Conservation (phyloP, 352 stramenopile genomes). For the Vaucheria bursata region DNA sequence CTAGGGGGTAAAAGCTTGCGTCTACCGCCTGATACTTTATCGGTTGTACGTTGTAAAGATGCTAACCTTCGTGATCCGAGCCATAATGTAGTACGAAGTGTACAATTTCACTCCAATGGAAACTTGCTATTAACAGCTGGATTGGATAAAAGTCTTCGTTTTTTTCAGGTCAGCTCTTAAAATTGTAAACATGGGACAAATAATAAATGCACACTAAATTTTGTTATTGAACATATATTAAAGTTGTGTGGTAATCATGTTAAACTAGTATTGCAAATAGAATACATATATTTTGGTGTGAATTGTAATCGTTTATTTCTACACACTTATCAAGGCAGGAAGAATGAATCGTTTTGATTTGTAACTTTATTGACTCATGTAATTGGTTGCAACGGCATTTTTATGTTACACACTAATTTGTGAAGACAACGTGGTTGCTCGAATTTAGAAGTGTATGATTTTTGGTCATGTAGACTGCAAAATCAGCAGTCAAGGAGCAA, state of each 20-base stretch:
- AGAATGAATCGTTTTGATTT: background rate
- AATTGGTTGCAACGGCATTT: too few species aligned
- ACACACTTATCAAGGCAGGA: background rate
- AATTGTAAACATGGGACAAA: background rate
- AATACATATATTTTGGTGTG: background rate
- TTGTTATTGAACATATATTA: background rate
- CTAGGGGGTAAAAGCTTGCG: background rate
- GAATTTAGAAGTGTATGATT: too few species aligned
- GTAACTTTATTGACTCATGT: too few species aligned
- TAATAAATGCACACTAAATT: background rate
- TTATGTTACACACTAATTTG: too few species aligned
- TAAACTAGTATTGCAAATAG: background rate
- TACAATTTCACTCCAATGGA: slow-evolving; percentile 78
- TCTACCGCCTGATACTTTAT: background rate
- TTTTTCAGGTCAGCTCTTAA: slow-evolving; percentile 63
- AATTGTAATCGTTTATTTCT: background rate
- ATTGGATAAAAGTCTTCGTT: slow-evolving; percentile 78
- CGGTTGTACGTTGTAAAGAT: slow-evolving; percentile 61
- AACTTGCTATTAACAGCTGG: slow-evolving; percentile 69
- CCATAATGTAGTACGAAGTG: slow-evolving; percentile 67
- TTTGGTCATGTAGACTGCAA: too few species aligned
- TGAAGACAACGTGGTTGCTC: too few species aligned
- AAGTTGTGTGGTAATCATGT: background rate
- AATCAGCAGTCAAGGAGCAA: too few species aligned
- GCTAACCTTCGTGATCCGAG: slow-evolving; percentile 75